These are phyloP conservation scores for Microthyrium microscopicum DNA, from an alignment of 2,329 filamentous ascomycete species.

Conservation along the genomic window DNA sequence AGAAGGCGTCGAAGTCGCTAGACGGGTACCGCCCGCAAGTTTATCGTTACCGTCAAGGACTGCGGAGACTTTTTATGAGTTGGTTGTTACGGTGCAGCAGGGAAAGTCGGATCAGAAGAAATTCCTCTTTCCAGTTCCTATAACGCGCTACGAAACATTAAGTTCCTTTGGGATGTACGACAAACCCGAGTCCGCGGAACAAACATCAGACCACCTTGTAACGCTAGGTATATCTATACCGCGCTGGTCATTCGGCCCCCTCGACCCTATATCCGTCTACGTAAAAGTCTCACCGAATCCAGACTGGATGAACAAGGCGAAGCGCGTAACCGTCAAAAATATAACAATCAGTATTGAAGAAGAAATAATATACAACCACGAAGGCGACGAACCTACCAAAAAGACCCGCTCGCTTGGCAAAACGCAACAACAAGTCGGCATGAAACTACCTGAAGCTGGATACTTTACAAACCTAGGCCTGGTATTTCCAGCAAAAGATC, in stretches of 20 bases:
- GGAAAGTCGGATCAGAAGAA: conserved; percentile 75
- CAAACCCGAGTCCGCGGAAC: conserved; percentile 73
- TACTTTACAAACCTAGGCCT: conserved; percentile 87
- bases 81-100: conserved; percentile 91
- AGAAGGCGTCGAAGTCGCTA: conserved; percentile 75
- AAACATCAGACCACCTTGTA: conserved; percentile 76
- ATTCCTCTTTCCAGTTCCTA: conserved; percentile 77
- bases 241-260: conserved; percentile 88
- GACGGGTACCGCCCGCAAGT: conserved; percentile 81
- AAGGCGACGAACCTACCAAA: conserved; percentile 84
- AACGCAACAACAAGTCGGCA: conserved; percentile 63
- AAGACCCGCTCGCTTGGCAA: conserved; percentile 79
- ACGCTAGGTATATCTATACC: conserved; percentile 84
- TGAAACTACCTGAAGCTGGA: conserved; percentile 76
- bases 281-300: conserved; percentile 86
- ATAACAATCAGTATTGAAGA: conserved; percentile 91
- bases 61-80: conserved; percentile 93
- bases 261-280: conserved; percentile 90
- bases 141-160: conserved; percentile 86
- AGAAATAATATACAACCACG: conserved; percentile 96
- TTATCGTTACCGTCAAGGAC: conserved; percentile 79
- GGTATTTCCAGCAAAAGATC: conserved; percentile 77
- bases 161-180: conserved; percentile 99
- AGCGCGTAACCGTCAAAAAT: conserved; percentile 81
- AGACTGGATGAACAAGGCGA: conserved; percentile 81